phyloP scores from a whole-genome alignment of 371 early-diverging fungal species.

The Circinella minor region DNA sequence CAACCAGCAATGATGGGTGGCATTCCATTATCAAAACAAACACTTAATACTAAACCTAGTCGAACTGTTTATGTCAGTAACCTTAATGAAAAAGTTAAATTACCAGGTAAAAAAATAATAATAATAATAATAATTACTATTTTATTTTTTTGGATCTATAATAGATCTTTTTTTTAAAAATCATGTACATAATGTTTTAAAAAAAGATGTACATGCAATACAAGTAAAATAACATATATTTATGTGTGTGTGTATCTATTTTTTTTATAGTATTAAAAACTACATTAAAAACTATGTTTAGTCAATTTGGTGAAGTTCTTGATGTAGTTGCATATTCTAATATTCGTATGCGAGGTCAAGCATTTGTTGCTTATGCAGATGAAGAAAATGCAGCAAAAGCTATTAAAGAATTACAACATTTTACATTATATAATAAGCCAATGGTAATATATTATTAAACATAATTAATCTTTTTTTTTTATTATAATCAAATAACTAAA shows the following conservation, averaged over 20 bases:
- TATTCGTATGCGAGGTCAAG: constrained; percentile 82
- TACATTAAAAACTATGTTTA: constrained; percentile 81
- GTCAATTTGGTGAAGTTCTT: constrained; percentile 71
- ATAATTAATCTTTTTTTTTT: no score
- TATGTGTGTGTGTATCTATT: neutral
- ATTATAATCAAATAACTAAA: neutral
- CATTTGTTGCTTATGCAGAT: constrained; percentile 73
- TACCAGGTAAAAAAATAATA: no score
- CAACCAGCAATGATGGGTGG: constrained; percentile 30
- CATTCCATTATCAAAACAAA: constrained; percentile 61
- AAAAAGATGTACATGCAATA: neutral
- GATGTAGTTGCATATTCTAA: constrained; percentile 73
- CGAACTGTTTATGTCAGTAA: constrained; percentile 88
- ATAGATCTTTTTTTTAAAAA: no score
- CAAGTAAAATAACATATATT: neutral
- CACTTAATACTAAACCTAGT: constrained; percentile 68
- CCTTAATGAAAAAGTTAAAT: constrained; percentile 87
- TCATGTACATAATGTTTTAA: no score
- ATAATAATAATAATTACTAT: no score
- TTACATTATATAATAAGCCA: constrained; percentile 78
- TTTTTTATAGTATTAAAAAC: constrained; percentile 68
- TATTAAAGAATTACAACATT: constrained; percentile 83
- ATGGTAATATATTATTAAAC: constrained; percentile 58
- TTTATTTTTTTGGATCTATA: no score
- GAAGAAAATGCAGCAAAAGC: constrained; percentile 80